Base-by-base conservation (phyloP, 179 eudicot genomes). In the Amaranthus tricolor region DNA sequence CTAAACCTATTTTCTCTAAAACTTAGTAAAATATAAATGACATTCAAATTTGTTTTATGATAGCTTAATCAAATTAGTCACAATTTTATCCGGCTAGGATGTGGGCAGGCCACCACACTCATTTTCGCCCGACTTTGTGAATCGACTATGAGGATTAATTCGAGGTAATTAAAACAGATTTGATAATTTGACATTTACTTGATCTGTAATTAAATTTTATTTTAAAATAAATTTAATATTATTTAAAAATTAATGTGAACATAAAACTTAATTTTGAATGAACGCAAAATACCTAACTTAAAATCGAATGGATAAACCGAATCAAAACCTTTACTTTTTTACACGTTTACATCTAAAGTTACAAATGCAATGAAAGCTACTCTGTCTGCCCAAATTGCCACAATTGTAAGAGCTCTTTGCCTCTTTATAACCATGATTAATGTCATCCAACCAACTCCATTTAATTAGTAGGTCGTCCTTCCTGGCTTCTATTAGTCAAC, bases 11-110 rank as follows among this genome's bases (percentile, higher is more conserved):
- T 31, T 31, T 31, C 40, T 2, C 2, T 1, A 31, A 31, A 31
- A 31, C 40, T 31, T 31, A 31, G 40, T 31, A 31, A 31, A 31
- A 31, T 31, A 31, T 31, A 31, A 31, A 31, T 31, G 40, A 31
- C 40, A 31, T 31, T 31, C 40, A 31, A 31, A 31, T 31, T 16
- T 16, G 16, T 19, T 14, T 6, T 7, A 17, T 63, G 14, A 69
- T 62, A 69, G 45, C 69, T 21, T 65, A 76, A 76, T 80, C 60
- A 66, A 76, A 75, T 80, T 54, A 45, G 19, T 49, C 17, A 45
- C 60, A 51, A 58, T 50, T 74, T 53, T 43, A 80, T 75, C 72
- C 69, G 71, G 7, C 17, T 48, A 63, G 9, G 11, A 66, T n/a
- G 67, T 43, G 75, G 74, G 21, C 65, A 74, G 70, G 47, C 70